Evolutionary conservation across 129 eudicot genomes (phyloP).

Genomic region (Rutidosis leptorrhynchoides): DNA sequence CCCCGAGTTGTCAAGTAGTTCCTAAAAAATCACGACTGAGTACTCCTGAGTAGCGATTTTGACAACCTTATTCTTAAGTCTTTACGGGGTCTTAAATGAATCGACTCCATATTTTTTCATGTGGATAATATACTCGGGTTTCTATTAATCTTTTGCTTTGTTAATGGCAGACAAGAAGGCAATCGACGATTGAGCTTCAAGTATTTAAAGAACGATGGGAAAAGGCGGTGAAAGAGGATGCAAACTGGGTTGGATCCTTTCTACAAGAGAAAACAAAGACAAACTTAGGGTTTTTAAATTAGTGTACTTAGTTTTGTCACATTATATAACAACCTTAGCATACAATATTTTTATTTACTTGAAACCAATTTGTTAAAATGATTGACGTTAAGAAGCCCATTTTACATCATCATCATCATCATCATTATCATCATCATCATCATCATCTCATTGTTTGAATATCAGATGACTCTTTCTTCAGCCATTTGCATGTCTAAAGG

Average conservation of each 20-base stretch:
- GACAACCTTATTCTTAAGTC: neutral
- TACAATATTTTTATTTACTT: conserved; percentile 15
- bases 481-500: neutral
- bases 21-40: neutral
- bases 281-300: conserved; percentile 23
- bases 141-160: neutral
- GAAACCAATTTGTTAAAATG: neutral
- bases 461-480: neutral
- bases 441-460: neutral
- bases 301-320: neutral
- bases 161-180: conserved; percentile 64
- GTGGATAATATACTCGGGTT: neutral
- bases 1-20: too few relatives aligned
- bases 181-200: conserved; percentile 68
- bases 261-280: conserved; percentile 32
- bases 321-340: neutral
- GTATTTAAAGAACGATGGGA: conserved; percentile 74
- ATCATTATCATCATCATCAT: too few relatives aligned
- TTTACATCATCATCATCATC: neutral
- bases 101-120: neutral
- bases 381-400: conserved; percentile 19
- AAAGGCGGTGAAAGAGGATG: conserved; percentile 57
- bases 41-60: too few relatives aligned
- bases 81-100: neutral
- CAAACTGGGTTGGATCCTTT: conserved; percentile 65